A percentile compares a stretch with the other conserved stretches of the same genome.
These are phyloP conservation scores for Sonneratia caseolaris DNA, from an alignment of 345 rosid species.

Conservation along the genomic window DNA sequence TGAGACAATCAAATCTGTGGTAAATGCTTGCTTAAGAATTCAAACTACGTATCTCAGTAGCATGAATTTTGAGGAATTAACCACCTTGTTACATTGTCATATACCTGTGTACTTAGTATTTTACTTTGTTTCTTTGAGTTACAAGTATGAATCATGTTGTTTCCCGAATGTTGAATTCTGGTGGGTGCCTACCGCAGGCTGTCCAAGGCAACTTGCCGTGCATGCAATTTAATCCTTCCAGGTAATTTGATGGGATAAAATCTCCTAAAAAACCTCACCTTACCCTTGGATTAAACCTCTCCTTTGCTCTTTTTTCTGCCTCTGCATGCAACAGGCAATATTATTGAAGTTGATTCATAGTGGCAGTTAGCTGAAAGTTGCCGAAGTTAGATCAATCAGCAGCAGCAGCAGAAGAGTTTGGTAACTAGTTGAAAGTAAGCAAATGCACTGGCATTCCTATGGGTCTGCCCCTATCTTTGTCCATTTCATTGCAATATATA, in stretches of 20 bases:
- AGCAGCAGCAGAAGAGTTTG: background rate
- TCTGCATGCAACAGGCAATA: background rate
- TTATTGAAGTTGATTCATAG: background rate
- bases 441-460: too few relatives aligned
- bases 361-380: background rate
- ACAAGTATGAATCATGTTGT: background rate
- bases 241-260: background rate
- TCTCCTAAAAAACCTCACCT: background rate
- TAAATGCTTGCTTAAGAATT: background rate
- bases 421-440: background rate
- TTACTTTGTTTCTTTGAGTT: background rate
- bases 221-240: background rate
- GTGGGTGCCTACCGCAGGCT: background rate
- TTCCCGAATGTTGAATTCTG: background rate
- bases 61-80: background rate
- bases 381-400: background rate
- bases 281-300: background rate
- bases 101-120: background rate
- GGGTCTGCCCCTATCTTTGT: too few relatives aligned
- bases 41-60: background rate
- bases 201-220: background rate
- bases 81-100: background rate
- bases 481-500: too few relatives aligned
- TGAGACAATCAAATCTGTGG: constrained; percentile 1
- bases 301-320: background rate